phyloP scores from a whole-genome alignment of 169 alveolate species.

The Plasmodium yoelii region DNA sequence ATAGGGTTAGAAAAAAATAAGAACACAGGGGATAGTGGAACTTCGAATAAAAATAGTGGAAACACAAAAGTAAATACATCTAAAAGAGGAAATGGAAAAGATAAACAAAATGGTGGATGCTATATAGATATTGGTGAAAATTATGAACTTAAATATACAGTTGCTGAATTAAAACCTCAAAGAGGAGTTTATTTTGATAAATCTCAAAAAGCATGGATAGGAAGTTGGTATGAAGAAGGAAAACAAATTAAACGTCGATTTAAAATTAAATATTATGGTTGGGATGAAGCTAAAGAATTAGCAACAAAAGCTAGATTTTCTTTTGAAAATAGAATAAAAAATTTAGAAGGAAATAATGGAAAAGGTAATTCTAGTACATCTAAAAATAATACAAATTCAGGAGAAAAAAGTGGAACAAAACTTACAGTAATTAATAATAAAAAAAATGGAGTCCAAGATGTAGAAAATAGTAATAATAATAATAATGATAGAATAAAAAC shows the following conservation, averaged over 20 bases:
- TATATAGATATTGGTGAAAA: constrained; percentile 21
- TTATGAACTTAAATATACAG: constrained; percentile 22
- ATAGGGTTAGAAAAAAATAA: neutral
- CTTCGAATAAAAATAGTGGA: neutral
- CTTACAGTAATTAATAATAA: too few species aligned
- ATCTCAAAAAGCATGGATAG: constrained; percentile 77
- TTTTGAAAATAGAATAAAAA: constrained; percentile 48
- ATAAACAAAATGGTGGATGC: neutral
- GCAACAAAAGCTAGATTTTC: constrained; percentile 74
- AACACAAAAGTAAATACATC: constrained; percentile 11
- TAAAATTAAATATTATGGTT: constrained; percentile 69
- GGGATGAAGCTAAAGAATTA: constrained; percentile 73
- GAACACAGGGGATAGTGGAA: neutral
- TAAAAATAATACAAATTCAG: neutral
- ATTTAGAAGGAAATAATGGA: constrained; percentile 10
- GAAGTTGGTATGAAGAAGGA: constrained; percentile 77
- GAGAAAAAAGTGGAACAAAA: neutral
- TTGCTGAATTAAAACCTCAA: constrained; percentile 64
- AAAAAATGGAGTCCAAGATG: too few species aligned
- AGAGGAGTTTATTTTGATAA: constrained; percentile 75
- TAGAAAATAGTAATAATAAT: too few species aligned
- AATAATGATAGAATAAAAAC: too few species aligned
- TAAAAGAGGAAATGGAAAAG: constrained; percentile 3
- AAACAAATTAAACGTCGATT: constrained; percentile 70
- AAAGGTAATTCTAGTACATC: neutral